Evolutionary conservation across 225 moss, liverwort and hornwort genomes (phyloP).

Genomic region (Rhytidiadelphus loreus): DNA sequence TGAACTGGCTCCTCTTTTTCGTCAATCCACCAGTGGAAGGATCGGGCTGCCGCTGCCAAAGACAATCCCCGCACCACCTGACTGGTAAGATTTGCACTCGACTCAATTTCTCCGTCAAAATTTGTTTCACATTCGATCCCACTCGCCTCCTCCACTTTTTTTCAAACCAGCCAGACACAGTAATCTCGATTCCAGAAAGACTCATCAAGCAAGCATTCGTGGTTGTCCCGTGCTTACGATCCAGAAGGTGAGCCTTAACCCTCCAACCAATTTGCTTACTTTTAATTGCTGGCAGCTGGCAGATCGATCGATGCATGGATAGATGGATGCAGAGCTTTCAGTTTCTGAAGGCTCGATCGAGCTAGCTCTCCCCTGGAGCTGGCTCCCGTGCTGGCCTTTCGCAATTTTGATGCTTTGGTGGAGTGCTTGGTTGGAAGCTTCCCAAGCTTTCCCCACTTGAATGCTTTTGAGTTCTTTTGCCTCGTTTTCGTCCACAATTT

Average conservation of each 20-base stretch:
- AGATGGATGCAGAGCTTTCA: neutral
- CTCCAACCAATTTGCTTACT: neutral
- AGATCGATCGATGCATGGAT: neutral
- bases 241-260: neutral
- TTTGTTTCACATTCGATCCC: neutral
- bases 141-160: neutral
- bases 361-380: neutral
- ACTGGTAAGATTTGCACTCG: neutral
- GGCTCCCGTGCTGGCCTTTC: neutral
- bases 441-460: neutral
- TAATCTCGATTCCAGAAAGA: neutral
- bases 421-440: neutral
- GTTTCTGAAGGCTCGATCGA: neutral
- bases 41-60: neutral
- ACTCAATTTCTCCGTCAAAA: neutral
- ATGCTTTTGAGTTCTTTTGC: neutral
- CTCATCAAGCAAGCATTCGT: neutral
- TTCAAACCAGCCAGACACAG: too few relatives aligned
- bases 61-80: neutral
- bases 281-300: neutral
- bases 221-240: neutral
- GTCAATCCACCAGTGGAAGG: neutral
- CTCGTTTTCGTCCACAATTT: neutral
- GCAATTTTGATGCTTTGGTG: neutral
- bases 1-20: neutral